Conservation (phyloP, 192 early-diverging fungal species). For the Backusella tuberculispora region DNA sequence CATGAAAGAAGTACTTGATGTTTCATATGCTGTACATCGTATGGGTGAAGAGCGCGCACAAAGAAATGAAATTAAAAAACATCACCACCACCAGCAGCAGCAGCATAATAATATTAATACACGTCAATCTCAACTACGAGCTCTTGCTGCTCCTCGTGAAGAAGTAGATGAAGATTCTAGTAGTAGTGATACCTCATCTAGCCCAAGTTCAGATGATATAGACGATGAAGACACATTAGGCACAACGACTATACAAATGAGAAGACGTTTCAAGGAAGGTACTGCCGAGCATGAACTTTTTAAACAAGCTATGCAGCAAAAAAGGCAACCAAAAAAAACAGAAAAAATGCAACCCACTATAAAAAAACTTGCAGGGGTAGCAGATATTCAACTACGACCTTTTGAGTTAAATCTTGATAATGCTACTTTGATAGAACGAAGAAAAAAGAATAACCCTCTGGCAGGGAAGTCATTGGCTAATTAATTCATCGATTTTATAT, state of each 20-base stretch:
- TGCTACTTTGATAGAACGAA: conserved; percentile 33
- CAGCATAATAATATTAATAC: not conserved
- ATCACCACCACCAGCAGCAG: not conserved
- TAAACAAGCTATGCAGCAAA: not conserved
- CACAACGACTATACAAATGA: not conserved
- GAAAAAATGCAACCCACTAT: not conserved
- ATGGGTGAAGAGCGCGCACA: conserved; percentile 63
- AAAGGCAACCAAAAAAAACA: not conserved
- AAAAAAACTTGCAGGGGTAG: not conserved
- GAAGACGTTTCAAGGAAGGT: not conserved
- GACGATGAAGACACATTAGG: not conserved
- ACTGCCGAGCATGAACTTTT: not conserved
- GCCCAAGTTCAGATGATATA: not conserved
- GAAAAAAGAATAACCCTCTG: conserved; percentile 19
- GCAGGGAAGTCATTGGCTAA: conserved; percentile 5
- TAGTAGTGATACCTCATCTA: conserved; percentile 2
- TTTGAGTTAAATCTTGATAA: conserved; percentile 38
- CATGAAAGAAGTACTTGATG: conserved; percentile 75
- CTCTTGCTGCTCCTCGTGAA: conserved; percentile 22
- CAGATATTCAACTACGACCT: not conserved
- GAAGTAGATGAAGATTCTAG: conserved; percentile 15
- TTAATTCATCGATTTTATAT: not conserved
- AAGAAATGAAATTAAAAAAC: conserved; percentile 25
- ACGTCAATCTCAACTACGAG: conserved; percentile 12
- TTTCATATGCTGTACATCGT: conserved; percentile 73